A percentile compares a stretch with the other conserved stretches of the same genome.
phyloP scores from a whole-genome alignment of 257 asterid species.

The Solanum megistacrolobum region DNA sequence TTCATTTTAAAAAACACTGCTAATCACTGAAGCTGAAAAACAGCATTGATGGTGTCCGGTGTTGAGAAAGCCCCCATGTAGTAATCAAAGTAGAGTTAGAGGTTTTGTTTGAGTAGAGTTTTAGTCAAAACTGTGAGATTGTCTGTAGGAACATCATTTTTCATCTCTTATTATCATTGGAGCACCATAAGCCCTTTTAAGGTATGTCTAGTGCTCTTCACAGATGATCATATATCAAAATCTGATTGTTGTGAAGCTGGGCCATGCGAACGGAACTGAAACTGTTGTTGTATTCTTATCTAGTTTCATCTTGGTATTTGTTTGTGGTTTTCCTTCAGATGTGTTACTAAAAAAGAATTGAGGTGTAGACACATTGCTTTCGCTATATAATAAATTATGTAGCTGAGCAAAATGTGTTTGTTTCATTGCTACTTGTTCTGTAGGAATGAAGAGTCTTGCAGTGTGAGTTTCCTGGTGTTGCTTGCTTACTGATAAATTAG shows the following conservation, averaged over 20 bases:
- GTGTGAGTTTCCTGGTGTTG: neutral
- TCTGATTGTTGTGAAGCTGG: neutral
- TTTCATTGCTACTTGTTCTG: neutral
- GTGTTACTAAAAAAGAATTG: neutral
- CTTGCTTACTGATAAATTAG: neutral
- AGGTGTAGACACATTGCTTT: neutral
- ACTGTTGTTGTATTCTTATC: neutral
- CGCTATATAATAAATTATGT: neutral
- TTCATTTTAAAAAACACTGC: neutral
- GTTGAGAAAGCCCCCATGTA: neutral
- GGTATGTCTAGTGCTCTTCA: neutral
- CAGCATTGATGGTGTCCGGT: neutral
- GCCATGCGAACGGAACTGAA: neutral
- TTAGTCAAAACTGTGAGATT: neutral
- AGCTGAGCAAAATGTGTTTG: neutral
- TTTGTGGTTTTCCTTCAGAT: neutral
- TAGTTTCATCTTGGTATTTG: neutral
- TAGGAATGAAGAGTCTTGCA: neutral
- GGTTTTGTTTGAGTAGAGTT: neutral
- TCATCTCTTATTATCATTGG: neutral
- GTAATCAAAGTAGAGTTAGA: neutral
- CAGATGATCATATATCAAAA: neutral
- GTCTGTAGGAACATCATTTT: neutral
- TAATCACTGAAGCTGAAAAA: neutral
- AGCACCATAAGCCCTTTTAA: neutral